Conservation (phyloP, 2,329 filamentous ascomycete genomes). For the Hymenoscyphus repandus region DNA sequence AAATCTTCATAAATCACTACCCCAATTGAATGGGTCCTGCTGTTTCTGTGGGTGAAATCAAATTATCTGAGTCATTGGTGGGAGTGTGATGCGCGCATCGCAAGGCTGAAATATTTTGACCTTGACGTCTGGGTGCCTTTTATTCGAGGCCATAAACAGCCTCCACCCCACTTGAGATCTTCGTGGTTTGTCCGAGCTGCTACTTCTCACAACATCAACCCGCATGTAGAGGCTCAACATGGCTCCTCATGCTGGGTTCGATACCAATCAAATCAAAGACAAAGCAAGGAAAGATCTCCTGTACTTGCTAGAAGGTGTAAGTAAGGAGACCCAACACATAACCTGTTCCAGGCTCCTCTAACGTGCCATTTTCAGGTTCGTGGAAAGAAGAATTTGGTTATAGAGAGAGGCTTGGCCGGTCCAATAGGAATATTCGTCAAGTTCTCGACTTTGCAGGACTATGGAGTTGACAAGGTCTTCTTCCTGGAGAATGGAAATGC, state of each 20-base stretch:
- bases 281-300: conserved; percentile 86
- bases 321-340: conserved; percentile 39
- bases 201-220: conserved; percentile 9
- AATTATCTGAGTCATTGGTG: conserved; percentile 27
- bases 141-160: background rate
- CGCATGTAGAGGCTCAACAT: conserved; percentile 53
- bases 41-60: conserved; percentile 10
- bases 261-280: conserved; percentile 69
- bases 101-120: conserved; percentile 19
- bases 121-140: background rate
- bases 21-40: conserved; percentile 12
- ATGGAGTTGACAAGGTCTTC: conserved; percentile 97
- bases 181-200: background rate
- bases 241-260: conserved; percentile 67
- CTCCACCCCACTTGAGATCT: background rate
- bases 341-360: conserved; percentile 25
- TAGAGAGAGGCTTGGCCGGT: conserved; percentile 85
- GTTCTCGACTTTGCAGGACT: conserved; percentile 91
- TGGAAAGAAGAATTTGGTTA: conserved; percentile 96
- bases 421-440: conserved; percentile 89
- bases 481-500: conserved; percentile 93
- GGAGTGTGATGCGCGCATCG: conserved; percentile 11
- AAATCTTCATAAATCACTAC: conserved; percentile 26
- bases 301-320: conserved; percentile 88
- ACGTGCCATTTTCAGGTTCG: conserved; percentile 61